Conservation (phyloP, 495 filamentous ascomycete genomes). For the Penicillium parvum region DNA sequence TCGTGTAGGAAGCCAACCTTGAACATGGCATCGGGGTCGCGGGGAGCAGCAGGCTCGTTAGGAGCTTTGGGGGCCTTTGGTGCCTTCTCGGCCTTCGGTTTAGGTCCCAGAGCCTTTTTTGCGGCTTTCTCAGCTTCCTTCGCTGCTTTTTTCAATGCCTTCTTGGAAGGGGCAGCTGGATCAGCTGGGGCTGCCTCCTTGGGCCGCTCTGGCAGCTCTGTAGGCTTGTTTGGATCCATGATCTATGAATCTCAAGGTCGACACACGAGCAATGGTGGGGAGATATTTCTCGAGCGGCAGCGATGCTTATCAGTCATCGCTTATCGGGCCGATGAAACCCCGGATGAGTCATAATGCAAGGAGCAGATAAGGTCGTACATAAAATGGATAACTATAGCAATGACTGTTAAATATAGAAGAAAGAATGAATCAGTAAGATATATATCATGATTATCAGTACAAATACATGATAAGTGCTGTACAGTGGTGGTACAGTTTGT, state of each 20-base stretch:
- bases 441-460: constrained; percentile 9
- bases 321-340: constrained; percentile 31
- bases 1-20: constrained; percentile 76
- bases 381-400: neutral
- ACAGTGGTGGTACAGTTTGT: constrained; percentile 18
- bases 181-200: constrained; percentile 19
- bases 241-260: constrained; percentile 5
- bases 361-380: no score
- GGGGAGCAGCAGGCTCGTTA: constrained; percentile 29
- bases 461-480: constrained; percentile 5
- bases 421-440: neutral
- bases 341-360: constrained; percentile 29
- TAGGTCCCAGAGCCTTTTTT: constrained; percentile 47
- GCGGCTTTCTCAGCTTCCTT: constrained; percentile 57
- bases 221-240: constrained; percentile 31
- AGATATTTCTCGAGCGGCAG: constrained; percentile 25
- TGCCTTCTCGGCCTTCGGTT: constrained; percentile 30
- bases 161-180: constrained; percentile 10
- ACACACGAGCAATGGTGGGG: constrained; percentile 17
- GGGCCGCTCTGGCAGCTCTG: constrained; percentile 27
- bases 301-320: constrained; percentile 32
- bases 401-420: neutral
- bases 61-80: constrained; percentile 35
- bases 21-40: constrained; percentile 73
- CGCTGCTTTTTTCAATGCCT: constrained; percentile 55